Evolutionary conservation across 352 stramenopile genomes (phyloP), one percentile per base, ranked within the genome.

Genomic region (Phytophthora citrophthora): DNA sequence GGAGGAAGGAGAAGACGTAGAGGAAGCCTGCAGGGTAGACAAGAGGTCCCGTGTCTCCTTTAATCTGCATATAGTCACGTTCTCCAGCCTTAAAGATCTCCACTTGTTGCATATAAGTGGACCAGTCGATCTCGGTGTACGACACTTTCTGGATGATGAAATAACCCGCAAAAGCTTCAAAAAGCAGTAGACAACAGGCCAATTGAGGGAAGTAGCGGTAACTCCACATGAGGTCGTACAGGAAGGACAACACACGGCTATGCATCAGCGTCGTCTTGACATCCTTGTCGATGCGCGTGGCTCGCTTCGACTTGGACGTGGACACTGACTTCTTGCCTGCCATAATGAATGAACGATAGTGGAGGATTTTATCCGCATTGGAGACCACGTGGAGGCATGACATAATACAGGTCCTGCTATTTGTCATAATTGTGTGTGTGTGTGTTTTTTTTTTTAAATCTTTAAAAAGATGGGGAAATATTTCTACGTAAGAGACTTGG

Each of bases 61-160:
- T 77, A 61, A 99, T 97, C 48, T 98, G 90, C 29, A 88, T 50
- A 77, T 99, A 99, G 77, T 99, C 88, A 27, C 91, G 85, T 72
- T 99, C 95, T 58, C 97, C 97, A 40, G 83, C 77, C 39, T 98
- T 85, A 68, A 98, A 97, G 27, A 85, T 69, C 58, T 90, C 83
- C 24, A 99, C 97, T 76, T 99, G 94, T 83, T 99, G 83, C 97
- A 99, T 99, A 83, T 99, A 99, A 13, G 98, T 97, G 62, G 92
- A 86, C 96, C 97, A 99, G 78, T 99, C 98, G 67, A 99, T 99
- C 81, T 99, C 97, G 38, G 98, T 99, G 81, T 99, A 95, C 0
- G 85, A 76, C 40, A 95, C 74, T 58, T 83, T 66, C 58, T 95
- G 85, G 71, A 95, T 95, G 61, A 95, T 92, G 45, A 93, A 7